Evolutionary conservation across 176 grass and related monocot species (phyloP).

Genomic region (Tillandsia fasciculata): DNA sequence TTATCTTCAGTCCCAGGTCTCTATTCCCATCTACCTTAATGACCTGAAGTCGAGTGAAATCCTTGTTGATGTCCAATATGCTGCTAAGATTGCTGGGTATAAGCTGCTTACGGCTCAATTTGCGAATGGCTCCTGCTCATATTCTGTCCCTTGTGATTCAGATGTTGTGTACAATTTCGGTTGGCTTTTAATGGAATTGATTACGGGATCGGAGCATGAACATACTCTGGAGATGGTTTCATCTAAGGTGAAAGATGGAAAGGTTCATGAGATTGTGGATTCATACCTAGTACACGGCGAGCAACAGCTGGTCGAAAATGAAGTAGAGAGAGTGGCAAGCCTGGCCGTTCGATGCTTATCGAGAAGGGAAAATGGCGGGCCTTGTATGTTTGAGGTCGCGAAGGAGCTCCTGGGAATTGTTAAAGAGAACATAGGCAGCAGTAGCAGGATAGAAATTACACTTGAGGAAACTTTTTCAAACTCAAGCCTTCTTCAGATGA

Average conservation of each 20-base stretch:
- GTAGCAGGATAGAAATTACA: constrained; percentile 73
- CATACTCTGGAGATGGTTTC: constrained; percentile 47
- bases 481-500: constrained; percentile 94
- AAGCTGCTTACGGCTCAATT: constrained; percentile 36
- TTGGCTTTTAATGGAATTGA: constrained; percentile 56
- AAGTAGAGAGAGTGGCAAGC: constrained; percentile 57
- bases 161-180: constrained; percentile 71
- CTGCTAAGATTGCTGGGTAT: constrained; percentile 63
- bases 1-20: constrained; percentile 55
- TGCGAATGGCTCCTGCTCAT: constrained; percentile 26
- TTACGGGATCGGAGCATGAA: constrained; percentile 49
- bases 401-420: constrained; percentile 52
- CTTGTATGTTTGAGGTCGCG: constrained; percentile 46
- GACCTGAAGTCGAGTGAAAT: constrained; percentile 71
- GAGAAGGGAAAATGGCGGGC: constrained; percentile 36
- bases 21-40: constrained; percentile 43
- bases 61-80: constrained; percentile 41
- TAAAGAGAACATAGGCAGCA: constrained; percentile 53
- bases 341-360: constrained; percentile 64
- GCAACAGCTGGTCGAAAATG: constrained; percentile 46
- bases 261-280: constrained; percentile 73
- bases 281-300: constrained; percentile 50
- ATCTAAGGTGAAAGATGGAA: constrained; percentile 48
- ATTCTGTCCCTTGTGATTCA: constrained; percentile 22
- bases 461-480: constrained; percentile 79